Base-by-base conservation (phyloP, 2,329 filamentous ascomycete genomes). In the Penicillium sp. region DNA sequence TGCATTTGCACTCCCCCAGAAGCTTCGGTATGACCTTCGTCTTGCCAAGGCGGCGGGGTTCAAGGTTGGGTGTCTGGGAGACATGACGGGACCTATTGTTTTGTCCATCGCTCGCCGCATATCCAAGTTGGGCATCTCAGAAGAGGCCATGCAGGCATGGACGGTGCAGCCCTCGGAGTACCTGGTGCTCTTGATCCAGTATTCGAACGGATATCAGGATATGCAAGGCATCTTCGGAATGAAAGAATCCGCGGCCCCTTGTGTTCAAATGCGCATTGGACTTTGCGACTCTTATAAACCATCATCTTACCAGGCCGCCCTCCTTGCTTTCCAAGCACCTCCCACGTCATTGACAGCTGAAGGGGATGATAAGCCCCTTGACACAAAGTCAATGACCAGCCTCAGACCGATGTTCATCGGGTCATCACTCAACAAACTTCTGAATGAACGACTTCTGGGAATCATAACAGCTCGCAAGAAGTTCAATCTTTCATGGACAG, bases 61-160 rank as follows among this genome's bases (percentile, higher is more conserved):
- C 72, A 88, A 83, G 59, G 79, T 93, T 27, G 90, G 88, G 2
- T 77, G 87, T 31, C 71, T 89, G 11, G 81, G 80, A 13, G 81
- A 19, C 75, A 86, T 19, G 75, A 76, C 11, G 81, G 76, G 57
- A 78, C 82, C 3, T 60, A 13, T 79, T 52, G 83, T 83, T 58
- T 72, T 95, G 19, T 86, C 85, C 4, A 73, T 95, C 2, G 91
- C 91, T 0, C 83, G 90, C 29, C 86, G 85, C 4, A 83, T 90
- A 29, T 78, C 82, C 4, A 89, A 89, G 64, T 82, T 96, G 1
- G 86, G 84, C 0, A 84, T 96, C 13, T 88, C 90, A 0, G 82
- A 88, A 37, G 90, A 93, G 67, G 87, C 86, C 0, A 83, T 91
- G 73, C 82, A 88, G 66, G 90, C 91, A 1, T 96, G 92, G 92